Evolutionary conservation across 1,284 basidiomycete species (phyloP).

Genomic region (Rhodotorula mucilaginosa): DNA sequence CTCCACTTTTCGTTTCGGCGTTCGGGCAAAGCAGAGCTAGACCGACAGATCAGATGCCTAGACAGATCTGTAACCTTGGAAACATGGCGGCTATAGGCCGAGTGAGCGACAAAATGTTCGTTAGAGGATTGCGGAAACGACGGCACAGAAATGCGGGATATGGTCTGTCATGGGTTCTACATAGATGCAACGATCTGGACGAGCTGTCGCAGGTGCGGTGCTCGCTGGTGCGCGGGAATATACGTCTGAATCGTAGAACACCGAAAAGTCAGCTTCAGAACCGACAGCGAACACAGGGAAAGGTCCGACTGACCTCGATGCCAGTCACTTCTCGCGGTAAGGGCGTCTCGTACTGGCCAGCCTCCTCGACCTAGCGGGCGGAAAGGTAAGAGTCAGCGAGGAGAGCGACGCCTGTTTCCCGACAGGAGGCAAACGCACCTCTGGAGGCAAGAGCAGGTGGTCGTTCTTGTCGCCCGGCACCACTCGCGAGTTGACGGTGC

Average conservation of each 20-base stretch:
- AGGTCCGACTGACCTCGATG: constrained; percentile 56
- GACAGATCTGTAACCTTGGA: too few species aligned
- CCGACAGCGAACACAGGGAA: too few species aligned
- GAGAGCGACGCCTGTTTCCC: too few species aligned
- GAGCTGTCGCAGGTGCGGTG: constrained; percentile 74
- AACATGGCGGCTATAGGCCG: too few species aligned
- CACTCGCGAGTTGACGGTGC: constrained; percentile 91
- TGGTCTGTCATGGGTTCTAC: not conserved
- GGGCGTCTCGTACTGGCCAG: constrained; percentile 83
- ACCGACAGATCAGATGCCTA: too few species aligned
- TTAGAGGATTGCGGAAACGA: not conserved
- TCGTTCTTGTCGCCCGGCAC: constrained; percentile 93
- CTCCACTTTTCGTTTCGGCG: not conserved
- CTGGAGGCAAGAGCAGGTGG: constrained; percentile 86
- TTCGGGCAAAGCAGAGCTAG: not conserved
- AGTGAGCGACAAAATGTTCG: not conserved
- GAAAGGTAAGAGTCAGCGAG: not conserved
- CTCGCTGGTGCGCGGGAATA: constrained; percentile 64
- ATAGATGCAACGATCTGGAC: constrained; percentile 29
- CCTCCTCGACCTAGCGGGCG: constrained; percentile 69
- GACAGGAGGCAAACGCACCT: constrained; percentile 48
- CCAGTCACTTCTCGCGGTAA: constrained; percentile 82
- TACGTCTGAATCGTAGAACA: constrained; percentile 2
- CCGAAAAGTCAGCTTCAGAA: not conserved
- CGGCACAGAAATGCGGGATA: too few species aligned